Conservation (phyloP, 139 green algal species). For the Coccomyxa sp. region DNA sequence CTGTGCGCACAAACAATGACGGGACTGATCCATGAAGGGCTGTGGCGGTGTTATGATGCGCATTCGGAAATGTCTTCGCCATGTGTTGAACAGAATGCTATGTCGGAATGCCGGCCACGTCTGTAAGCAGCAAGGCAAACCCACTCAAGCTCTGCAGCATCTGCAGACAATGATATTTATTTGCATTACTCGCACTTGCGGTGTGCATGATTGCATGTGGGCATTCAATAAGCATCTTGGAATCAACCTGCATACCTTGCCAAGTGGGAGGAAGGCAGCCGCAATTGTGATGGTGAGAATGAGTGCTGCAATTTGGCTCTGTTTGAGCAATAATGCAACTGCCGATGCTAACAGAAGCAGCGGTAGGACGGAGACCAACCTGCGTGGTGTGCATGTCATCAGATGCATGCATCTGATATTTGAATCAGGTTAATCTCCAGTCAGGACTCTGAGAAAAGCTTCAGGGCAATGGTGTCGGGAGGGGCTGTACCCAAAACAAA, state of each 20-base stretch:
- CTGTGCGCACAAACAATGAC: constrained; percentile 2
- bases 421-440: too few relatives aligned
- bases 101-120: not conserved
- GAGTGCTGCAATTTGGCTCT: not conserved
- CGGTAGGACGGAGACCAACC: not conserved
- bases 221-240: not conserved
- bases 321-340: not conserved
- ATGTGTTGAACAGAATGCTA: not conserved
- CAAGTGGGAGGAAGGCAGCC: not conserved
- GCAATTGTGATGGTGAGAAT: not conserved
- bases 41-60: constrained; percentile 1
- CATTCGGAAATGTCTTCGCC: constrained; percentile 6
- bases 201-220: not conserved
- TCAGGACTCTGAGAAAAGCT: not conserved
- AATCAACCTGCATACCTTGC: not conserved
- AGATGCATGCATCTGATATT: too few relatives aligned
- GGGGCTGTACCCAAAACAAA: not conserved
- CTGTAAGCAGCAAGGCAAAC: not conserved
- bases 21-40: constrained; percentile 1
- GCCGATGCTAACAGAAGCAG: not conserved
- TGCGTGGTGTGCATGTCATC: not conserved
- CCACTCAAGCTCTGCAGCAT: too few relatives aligned
- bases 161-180: not conserved
- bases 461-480: not conserved
- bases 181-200: not conserved